phyloP scores from a whole-genome alignment of 805 yeast genomes.

The Candida wancherniae region DNA sequence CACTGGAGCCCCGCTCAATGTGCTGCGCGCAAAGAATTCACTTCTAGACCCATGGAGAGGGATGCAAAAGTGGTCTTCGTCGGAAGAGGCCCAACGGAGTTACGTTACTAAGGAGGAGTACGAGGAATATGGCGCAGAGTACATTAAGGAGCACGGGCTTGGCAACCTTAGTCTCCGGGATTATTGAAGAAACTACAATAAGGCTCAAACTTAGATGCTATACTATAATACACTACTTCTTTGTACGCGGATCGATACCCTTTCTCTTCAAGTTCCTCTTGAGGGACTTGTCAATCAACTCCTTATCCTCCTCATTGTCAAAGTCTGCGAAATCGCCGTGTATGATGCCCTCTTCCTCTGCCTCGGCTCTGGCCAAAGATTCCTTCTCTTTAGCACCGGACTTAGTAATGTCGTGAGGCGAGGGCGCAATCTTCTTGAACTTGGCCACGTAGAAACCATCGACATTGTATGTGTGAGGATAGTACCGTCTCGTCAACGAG shows the following conservation, averaged over 20 bases:
- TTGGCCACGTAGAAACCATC: slow-evolving; percentile 98
- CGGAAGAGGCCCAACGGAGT: slow-evolving; percentile 40
- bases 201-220: neutral
- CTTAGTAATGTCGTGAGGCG: slow-evolving; percentile 78
- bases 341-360: slow-evolving; percentile 75
- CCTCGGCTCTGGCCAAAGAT: slow-evolving; percentile 73
- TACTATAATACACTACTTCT: slow-evolving; percentile 18
- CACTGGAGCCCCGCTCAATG: slow-evolving; percentile 52
- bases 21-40: slow-evolving; percentile 65
- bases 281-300: slow-evolving; percentile 63
- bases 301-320: slow-evolving; percentile 70
- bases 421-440: slow-evolving; percentile 83
- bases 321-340: slow-evolving; percentile 83
- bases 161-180: slow-evolving; percentile 51
- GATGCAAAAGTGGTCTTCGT: slow-evolving; percentile 73
- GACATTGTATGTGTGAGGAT: slow-evolving; percentile 97
- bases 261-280: slow-evolving; percentile 60
- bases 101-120: slow-evolving; percentile 69
- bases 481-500: slow-evolving; percentile 85
- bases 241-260: slow-evolving; percentile 63
- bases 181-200: neutral
- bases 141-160: slow-evolving; percentile 77
- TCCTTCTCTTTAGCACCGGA: slow-evolving; percentile 90
- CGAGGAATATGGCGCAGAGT: slow-evolving; percentile 85
- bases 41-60: slow-evolving; percentile 88